These are phyloP conservation scores for Tuctoria greenei DNA, from an alignment of 176 grass and related monocot genomes.

Conservation along the genomic window DNA sequence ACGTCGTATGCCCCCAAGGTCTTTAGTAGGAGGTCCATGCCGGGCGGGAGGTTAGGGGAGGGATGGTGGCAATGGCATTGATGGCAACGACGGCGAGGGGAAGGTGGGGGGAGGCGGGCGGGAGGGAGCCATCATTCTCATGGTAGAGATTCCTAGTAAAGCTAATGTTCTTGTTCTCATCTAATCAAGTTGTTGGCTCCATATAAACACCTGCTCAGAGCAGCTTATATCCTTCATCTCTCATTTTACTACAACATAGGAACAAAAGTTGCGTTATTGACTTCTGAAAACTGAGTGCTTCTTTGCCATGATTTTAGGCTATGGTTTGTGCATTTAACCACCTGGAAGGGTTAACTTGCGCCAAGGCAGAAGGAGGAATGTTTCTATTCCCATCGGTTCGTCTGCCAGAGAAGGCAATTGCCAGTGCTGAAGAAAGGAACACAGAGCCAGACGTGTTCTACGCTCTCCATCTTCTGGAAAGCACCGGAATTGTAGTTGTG, in stretches of 20 bases:
- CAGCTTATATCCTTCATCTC: no score
- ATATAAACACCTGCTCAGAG: no score
- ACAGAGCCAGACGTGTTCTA: slow-evolving; percentile 71
- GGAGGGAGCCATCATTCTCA: no score
- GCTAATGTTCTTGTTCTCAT: no score
- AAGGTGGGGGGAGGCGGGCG: no score
- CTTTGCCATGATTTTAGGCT: slow-evolving; percentile 40
- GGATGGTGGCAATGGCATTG: no score
- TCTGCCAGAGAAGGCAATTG: slow-evolving; percentile 61
- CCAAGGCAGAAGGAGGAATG: slow-evolving; percentile 83
- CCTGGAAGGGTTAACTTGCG: slow-evolving; percentile 74
- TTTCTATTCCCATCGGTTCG: slow-evolving; percentile 69
- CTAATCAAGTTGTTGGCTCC: no score
- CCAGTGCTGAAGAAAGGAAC: slow-evolving; percentile 54
- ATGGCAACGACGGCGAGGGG: no score
- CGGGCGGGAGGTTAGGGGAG: no score
- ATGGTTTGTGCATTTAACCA: slow-evolving; percentile 63
- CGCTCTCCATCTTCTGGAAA: slow-evolving; percentile 57
- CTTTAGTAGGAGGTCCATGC: no score
- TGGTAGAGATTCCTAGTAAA: no score
- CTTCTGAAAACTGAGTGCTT: neutral
- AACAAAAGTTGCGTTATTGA: neutral
- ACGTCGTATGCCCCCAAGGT: no score
- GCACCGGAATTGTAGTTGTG: slow-evolving; percentile 66
- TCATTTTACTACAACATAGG: neutral